Base-by-base conservation (phyloP, 257 asterid genomes). In the Nicotiana attenuata region DNA sequence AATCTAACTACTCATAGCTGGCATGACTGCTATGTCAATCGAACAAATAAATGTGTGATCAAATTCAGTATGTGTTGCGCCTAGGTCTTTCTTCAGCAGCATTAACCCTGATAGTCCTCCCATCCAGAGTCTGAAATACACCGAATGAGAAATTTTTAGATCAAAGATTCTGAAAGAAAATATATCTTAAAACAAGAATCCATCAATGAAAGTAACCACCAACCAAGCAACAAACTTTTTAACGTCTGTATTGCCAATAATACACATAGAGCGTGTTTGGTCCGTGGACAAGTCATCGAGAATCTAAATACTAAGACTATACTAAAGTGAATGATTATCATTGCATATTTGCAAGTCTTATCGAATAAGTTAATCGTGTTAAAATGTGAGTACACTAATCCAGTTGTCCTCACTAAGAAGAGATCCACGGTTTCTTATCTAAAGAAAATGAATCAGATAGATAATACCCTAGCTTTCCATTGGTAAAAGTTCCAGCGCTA, bases 21-120 rank as follows among this genome's bases (percentile, higher is more conserved):
- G 63, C 63, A 50, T 26, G 16, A 75, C 80, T 75, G 63, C 63
- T 50, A 75, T 9, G 26, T 53, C 45, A 24, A 50, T 50, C 1
- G 1, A 75, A 50, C 45, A 50, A 73, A 50, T 24, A 47, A 47
- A 50, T 64, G 19, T 22, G 5, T 8, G 41, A 73, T 50, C 79
- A 24, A 75, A 73, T 24, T 75, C 63, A 75, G 52, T 87, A 90
- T n/a, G 57, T 1, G 77, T 50, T 65, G 41, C 96, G 96, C 69
- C 91, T 84, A 14, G 97, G 93, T 65, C 89, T 88, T 84, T 88
- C 92, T 87, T 90, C 93, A 0, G 98, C 98, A 85, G 88, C 93
- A 85, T 87, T 93, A 64, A 93, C 98, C 68, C 93, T 89, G 78
- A 93, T 89, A 1, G 93, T 82, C 80, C 98, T 87, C 31, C 97